Conservation (phyloP, 2,329 filamentous ascomycete species). For the Chrysoporthe deuterocubensis region DNA sequence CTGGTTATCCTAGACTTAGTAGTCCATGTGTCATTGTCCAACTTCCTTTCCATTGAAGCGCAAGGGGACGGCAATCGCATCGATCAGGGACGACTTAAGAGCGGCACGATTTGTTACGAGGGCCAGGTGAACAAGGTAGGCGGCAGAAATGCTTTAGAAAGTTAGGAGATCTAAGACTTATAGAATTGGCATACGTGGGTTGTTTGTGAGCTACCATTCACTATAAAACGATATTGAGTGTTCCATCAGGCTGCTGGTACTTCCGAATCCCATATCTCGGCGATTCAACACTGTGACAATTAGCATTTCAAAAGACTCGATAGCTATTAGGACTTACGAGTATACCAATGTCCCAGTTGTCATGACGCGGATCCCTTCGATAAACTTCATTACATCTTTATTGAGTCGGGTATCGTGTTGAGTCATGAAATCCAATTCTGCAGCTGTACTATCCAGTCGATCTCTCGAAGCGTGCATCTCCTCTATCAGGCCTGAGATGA, state of each 20-base stretch:
- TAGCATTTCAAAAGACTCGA: conserved; percentile 14
- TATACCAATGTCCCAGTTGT: conserved; percentile 40
- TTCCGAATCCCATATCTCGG: conserved; percentile 39
- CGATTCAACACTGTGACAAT: conserved; percentile 37
- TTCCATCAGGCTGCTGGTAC: conserved; percentile 39
- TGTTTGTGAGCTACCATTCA: background rate
- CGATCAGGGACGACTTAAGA: conserved; percentile 26
- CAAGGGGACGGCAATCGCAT: conserved; percentile 42
- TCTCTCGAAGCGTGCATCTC: conserved; percentile 27
- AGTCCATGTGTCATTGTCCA: conserved; percentile 45
- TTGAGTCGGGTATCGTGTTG: conserved; percentile 26
- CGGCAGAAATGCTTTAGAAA: conserved; percentile 17
- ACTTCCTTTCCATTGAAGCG: conserved; percentile 41
- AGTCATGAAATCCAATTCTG: conserved; percentile 20
- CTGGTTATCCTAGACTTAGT: conserved; percentile 46
- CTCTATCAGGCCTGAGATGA: conserved; percentile 18
- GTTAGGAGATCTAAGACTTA: too few species aligned
- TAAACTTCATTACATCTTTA: conserved; percentile 32
- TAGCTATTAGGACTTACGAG: conserved; percentile 33
- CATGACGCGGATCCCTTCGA: conserved; percentile 38
- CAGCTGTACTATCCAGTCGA: conserved; percentile 23
- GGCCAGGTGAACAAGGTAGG: conserved; percentile 17
- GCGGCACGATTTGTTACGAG: conserved; percentile 16
- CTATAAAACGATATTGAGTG: conserved; percentile 39
- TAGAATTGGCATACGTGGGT: too few species aligned